Evolutionary conservation across 2,329 filamentous ascomycete species (phyloP).

Genomic region (Bipolaris victoriae): DNA sequence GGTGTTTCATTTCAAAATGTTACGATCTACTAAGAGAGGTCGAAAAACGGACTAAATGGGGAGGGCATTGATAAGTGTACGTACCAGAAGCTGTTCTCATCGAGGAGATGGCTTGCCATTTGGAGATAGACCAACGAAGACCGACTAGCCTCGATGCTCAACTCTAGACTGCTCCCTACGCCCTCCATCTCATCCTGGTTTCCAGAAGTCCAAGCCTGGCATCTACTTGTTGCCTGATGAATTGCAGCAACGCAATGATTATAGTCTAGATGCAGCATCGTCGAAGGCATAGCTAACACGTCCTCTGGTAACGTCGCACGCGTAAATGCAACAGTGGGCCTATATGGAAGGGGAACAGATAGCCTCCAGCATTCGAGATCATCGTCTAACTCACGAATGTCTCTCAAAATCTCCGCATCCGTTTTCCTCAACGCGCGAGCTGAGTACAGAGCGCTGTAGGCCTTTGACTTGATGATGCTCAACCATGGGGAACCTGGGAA

Average conservation of each 20-base stretch:
- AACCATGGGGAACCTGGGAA: neutral
- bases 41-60: neutral
- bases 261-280: neutral
- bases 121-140: neutral
- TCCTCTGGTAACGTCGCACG: neutral
- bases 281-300: neutral
- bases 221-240: neutral
- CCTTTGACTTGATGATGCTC: slow-evolving; percentile 2
- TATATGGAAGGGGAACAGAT: neutral
- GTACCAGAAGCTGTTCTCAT: neutral
- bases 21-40: neutral
- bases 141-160: slow-evolving; percentile 1
- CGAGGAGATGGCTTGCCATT: neutral
- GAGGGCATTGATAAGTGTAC: neutral
- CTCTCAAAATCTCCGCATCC: neutral
- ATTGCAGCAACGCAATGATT: neutral
- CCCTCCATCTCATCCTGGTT: neutral
- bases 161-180: neutral
- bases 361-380: neutral
- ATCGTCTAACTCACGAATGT: neutral
- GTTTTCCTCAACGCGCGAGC: neutral
- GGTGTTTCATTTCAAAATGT: neutral
- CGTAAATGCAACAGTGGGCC: neutral
- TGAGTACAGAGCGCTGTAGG: neutral
- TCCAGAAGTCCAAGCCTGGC: neutral